Conservation (phyloP, 208 protist species). For the Acanthamoeba castellanii region DNA sequence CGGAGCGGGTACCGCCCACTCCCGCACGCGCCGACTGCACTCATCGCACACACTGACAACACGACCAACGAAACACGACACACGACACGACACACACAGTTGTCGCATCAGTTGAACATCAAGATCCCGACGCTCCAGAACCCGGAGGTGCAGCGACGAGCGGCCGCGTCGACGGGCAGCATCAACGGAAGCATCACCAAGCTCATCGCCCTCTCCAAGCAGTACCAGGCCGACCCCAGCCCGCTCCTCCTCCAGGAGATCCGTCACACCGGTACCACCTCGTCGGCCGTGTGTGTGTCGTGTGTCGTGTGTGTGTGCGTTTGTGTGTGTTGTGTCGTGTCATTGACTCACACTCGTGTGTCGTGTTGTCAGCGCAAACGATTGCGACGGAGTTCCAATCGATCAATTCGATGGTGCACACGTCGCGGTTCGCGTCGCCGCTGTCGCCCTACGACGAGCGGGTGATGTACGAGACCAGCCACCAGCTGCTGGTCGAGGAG, state of each 20-base stretch:
- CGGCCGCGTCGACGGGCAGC: neutral
- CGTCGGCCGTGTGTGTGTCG: neutral
- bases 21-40: too few relatives aligned
- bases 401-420: conserved; percentile 39
- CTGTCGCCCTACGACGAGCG: neutral
- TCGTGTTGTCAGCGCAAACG: conserved; percentile 57
- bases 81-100: too few relatives aligned
- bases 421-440: conserved; percentile 34
- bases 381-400: conserved; percentile 29
- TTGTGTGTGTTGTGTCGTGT: neutral
- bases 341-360: too few relatives aligned
- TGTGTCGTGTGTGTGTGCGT: too few relatives aligned
- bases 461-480: conserved; percentile 25
- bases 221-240: neutral
- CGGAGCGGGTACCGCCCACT: neutral
- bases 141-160: conserved; percentile 24
- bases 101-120: conserved; percentile 49
- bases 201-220: conserved; percentile 58
- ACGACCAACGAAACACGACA: too few relatives aligned
- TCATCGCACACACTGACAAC: too few relatives aligned
- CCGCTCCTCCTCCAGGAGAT: neutral
- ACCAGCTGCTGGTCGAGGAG: conserved; percentile 9
- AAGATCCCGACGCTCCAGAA: conserved; percentile 52
- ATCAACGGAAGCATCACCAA: conserved; percentile 52
- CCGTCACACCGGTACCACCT: neutral